phyloP scores from a whole-genome alignment of 257 asterid species.

The Ilex aquifolium region DNA sequence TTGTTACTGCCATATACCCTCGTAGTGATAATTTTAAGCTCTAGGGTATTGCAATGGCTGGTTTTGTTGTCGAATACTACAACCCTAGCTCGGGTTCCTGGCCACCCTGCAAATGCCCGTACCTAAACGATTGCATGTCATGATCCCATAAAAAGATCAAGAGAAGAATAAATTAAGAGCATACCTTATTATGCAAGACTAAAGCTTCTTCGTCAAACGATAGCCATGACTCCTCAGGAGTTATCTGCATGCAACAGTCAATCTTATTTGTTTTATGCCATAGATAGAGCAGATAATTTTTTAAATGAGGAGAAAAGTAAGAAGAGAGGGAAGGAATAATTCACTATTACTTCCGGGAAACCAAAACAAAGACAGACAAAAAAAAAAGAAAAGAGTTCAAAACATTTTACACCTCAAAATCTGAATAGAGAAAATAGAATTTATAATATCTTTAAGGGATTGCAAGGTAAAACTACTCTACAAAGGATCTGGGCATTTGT shows the following conservation, averaged over 20 bases:
- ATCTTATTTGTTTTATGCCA: background rate
- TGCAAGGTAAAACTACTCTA: no score
- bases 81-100: constrained; percentile 86
- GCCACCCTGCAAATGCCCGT: constrained; percentile 99
- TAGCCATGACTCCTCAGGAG: constrained; percentile 79
- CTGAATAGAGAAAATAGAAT: no score
- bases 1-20: constrained; percentile 35
- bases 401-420: no score
- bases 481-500: no score
- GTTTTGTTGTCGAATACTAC: constrained; percentile 35
- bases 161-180: constrained; percentile 11
- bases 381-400: no score
- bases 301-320: no score
- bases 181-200: constrained; percentile 87
- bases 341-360: no score
- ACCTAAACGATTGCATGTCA: constrained; percentile 66
- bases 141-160: constrained; percentile 14
- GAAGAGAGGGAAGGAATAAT: no score
- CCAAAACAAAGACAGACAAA: no score
- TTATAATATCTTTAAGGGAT: no score
- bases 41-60: constrained; percentile 35
- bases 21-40: constrained; percentile 75
- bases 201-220: constrained; percentile 66
- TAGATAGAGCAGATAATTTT: no score
- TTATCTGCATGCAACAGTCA: constrained; percentile 42